phyloP scores from a whole-genome alignment of 768 basidiomycete genomes.

The Agrocybe praecox region DNA sequence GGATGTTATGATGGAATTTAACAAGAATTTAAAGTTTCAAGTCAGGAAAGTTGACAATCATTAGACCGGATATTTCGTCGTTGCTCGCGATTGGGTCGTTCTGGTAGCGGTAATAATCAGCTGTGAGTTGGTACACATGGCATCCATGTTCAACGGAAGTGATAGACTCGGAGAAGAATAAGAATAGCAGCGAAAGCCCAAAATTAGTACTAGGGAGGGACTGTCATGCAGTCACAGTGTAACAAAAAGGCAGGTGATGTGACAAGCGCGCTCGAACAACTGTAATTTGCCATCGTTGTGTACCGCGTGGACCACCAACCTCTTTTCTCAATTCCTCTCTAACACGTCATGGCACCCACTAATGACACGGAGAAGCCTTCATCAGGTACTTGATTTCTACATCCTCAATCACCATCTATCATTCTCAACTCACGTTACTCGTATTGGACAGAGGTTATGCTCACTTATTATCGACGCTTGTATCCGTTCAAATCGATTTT shows the following conservation, averaged over 20 bases:
- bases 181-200: background rate
- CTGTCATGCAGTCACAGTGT: background rate
- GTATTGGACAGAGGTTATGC: constrained; percentile 43
- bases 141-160: too few species aligned
- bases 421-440: background rate
- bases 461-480: constrained; percentile 81
- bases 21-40: too few species aligned
- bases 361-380: constrained; percentile 14
- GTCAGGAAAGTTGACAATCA: too few species aligned
- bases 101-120: too few species aligned
- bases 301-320: background rate
- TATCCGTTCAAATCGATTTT: constrained; percentile 96
- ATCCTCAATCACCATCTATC: background rate
- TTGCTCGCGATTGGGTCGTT: too few species aligned
- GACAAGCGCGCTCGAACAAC: constrained; percentile 15
- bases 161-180: background rate
- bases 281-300: background rate
- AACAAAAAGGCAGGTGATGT: constrained; percentile 16
- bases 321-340: background rate
- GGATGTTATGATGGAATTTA: too few species aligned
- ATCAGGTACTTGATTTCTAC: constrained; percentile 15
- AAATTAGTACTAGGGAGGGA: background rate
- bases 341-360: constrained; percentile 1
- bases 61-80: too few species aligned
- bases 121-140: too few species aligned